Evolutionary conservation across 129 eudicot genomes (phyloP), one percentile per base, ranked within the genome.

Genomic region (Chrysanthemum seticuspe): DNA sequence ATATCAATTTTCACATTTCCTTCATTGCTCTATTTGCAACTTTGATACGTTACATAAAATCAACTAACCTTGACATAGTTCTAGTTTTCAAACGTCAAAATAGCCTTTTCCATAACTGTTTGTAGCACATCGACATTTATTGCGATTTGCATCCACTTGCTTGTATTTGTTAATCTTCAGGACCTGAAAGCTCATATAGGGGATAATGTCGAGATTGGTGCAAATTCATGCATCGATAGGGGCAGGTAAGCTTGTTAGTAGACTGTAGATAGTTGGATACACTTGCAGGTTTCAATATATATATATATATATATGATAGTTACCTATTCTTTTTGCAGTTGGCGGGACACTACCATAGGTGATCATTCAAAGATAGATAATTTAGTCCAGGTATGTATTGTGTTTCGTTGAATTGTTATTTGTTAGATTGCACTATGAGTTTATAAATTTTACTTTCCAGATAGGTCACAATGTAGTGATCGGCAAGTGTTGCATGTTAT

Each of bases 331-430:
- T 68, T 55, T 8, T 86, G 79, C 83, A 95, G 99, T 80, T 95
- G 97, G 99, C 84, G 99, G 82, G 99, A 95, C 74, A 95, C 99
- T 70, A 34, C 62, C 47, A 74, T 90, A 16, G 99, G 97, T 59
- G 94, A 91, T 82, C 79, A 86, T 40, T 72, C 99, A 16, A 95
- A 90, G 87, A 95, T 95, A 14, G 96, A 93, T 81, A 93, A 93
- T 81, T 83, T 89, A 69, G 98, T 93, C 70, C 94, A 92, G 94
- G 97, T 92, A 55, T 53, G 64, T 60, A 21, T 55, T 0, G 36
- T 14, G 51, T 9, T 84, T 70, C 55, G 44, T 34, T 31, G 54
- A 36, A 23, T 69, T 53, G 21, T 13, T 73, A 12, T 8, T 62
- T 65, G 5, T 29, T 59, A 19, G 23, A 54, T 36, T 53, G 55